phyloP scores from a whole-genome alignment of 1,284 basidiomycete species.

The Gymnopus androsaceus region DNA sequence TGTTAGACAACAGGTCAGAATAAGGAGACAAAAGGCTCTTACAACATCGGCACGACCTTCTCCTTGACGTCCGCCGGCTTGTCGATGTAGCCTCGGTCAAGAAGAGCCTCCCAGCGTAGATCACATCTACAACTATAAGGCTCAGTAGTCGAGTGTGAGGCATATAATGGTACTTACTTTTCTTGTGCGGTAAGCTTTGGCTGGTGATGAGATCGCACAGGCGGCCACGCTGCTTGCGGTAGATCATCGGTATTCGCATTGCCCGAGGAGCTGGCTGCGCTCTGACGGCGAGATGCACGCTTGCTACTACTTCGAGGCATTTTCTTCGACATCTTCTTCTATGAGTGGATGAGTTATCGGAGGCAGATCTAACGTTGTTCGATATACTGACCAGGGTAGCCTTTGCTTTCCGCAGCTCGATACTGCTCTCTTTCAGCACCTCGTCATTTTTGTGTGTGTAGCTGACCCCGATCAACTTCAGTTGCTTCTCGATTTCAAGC shows the following conservation, averaged over 20 bases:
- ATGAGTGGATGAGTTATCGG: neutral
- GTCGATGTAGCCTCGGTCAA: conserved; percentile 60
- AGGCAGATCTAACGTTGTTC: neutral
- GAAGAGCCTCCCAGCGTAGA: conserved; percentile 16
- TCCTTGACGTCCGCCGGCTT: conserved; percentile 43
- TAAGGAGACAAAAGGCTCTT: neutral
- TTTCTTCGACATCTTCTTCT: conserved; percentile 18
- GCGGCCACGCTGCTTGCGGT: conserved; percentile 60
- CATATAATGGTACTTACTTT: conserved; percentile 43
- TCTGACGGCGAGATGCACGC: conserved; percentile 3
- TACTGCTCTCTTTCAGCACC: conserved; percentile 64
- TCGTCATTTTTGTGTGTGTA: conserved; percentile 76
- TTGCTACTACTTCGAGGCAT: no score
- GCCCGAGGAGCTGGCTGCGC: conserved; percentile 16
- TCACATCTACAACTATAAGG: neutral
- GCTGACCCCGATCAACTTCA: conserved; percentile 60
- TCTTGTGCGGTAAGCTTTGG: conserved; percentile 46
- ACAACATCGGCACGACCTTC: conserved; percentile 3
- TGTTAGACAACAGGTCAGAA: neutral
- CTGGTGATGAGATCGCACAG: conserved; percentile 60
- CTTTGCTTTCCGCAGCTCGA: conserved; percentile 64
- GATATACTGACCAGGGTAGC: conserved; percentile 39
- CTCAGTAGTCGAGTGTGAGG: neutral
- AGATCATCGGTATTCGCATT: conserved; percentile 11
- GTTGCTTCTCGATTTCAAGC: conserved; percentile 55